phyloP scores from a whole-genome alignment of 75 land plant genomes.

The Adiantum capillusveneris region DNA sequence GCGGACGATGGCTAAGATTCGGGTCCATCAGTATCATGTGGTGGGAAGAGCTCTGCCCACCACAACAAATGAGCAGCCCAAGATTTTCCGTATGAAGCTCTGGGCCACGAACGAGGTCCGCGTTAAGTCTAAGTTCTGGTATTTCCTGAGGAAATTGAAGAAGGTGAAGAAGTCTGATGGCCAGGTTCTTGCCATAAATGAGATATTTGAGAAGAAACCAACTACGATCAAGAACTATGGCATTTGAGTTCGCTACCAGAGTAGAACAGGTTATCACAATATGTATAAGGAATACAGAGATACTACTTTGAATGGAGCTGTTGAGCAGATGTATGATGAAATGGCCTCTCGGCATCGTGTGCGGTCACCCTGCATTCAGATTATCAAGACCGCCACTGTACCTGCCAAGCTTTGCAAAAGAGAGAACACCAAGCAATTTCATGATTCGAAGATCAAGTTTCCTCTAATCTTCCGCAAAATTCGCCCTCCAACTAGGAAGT shows the following conservation, averaged over 20 bases:
- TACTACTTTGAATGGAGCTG: slow-evolving; percentile 70
- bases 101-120: slow-evolving; percentile 62
- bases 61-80: slow-evolving; percentile 49
- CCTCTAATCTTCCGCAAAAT: slow-evolving; percentile 51
- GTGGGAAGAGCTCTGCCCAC: slow-evolving; percentile 63
- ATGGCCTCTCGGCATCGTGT: slow-evolving; percentile 80
- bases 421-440: slow-evolving; percentile 69
- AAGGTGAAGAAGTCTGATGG: slow-evolving; percentile 90
- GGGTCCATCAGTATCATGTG: slow-evolving; percentile 72
- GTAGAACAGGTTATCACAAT: slow-evolving; percentile 74
- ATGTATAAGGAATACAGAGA: slow-evolving; percentile 82
- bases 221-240: slow-evolving; percentile 66
- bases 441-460: slow-evolving; percentile 55
- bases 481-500: slow-evolving; percentile 62
- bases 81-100: slow-evolving; percentile 68
- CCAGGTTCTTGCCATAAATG: slow-evolving; percentile 81
- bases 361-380: slow-evolving; percentile 66
- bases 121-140: slow-evolving; percentile 81
- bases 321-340: slow-evolving; percentile 72
- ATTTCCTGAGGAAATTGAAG: slow-evolving; percentile 84
- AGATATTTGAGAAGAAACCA: slow-evolving; percentile 68
- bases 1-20: too few species aligned
- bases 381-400: slow-evolving; percentile 64
- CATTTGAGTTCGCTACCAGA: slow-evolving; percentile 67
- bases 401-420: slow-evolving; percentile 61